phyloP scores from a whole-genome alignment of 805 yeast genomes.

The Zygosaccharomyces kombuchaensis region DNA sequence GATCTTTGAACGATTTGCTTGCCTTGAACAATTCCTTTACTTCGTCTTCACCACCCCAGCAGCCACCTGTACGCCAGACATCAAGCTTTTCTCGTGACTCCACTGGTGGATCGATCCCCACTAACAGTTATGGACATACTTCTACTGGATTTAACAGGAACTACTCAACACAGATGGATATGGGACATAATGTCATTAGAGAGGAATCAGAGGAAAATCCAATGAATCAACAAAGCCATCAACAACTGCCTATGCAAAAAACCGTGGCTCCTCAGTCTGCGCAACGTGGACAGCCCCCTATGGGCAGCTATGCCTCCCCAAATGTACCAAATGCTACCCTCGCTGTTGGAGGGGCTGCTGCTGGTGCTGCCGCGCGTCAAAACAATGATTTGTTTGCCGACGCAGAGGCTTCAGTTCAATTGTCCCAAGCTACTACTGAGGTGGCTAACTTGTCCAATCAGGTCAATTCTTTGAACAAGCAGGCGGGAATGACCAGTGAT shows the following conservation, averaged over 20 bases:
- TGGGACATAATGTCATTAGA: constrained; percentile 11
- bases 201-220: constrained; percentile 15
- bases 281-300: constrained; percentile 2
- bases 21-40: constrained; percentile 54
- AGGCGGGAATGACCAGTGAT: constrained; percentile 64
- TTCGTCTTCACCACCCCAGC: constrained; percentile 30
- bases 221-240: constrained; percentile 24
- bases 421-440: constrained; percentile 77
- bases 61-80: constrained; percentile 10
- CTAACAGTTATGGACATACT: constrained; percentile 1
- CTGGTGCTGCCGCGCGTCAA: constrained; percentile 20
- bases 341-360: constrained; percentile 10
- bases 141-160: constrained; percentile 1
- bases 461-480: constrained; percentile 69
- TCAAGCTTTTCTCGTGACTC: constrained; percentile 11
- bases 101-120: constrained; percentile 2
- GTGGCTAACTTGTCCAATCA: constrained; percentile 84
- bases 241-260: constrained; percentile 24
- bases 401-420: constrained; percentile 55
- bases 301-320: background rate
- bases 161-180: constrained; percentile 9
- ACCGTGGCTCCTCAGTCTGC: constrained; percentile 11
- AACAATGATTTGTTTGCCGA: constrained; percentile 55
- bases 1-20: constrained; percentile 63
- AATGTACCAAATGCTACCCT: background rate